A percentile compares a stretch with the other conserved stretches of the same genome.
Conservation (phyloP, 1,139 yeast genomes). For the Blastobotrys illinoisensis region DNA sequence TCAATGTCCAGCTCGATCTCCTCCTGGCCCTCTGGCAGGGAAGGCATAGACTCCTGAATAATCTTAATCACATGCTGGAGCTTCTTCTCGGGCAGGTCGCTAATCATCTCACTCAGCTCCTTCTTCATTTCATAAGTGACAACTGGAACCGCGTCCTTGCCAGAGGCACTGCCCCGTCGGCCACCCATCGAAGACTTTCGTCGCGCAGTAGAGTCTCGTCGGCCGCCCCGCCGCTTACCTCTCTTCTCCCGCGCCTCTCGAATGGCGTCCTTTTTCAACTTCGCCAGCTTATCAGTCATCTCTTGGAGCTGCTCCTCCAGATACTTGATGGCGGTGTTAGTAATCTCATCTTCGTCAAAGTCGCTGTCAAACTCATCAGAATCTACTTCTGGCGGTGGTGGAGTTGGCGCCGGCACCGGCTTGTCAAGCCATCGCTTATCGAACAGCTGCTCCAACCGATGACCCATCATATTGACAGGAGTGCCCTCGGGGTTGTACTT, state of each 20-base stretch:
- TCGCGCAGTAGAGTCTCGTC: slow-evolving; percentile 13
- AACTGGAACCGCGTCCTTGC: slow-evolving; percentile 13
- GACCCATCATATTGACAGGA: slow-evolving; percentile 94
- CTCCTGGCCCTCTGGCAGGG: slow-evolving; percentile 65
- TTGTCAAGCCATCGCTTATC: slow-evolving; percentile 85
- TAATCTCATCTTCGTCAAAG: slow-evolving; percentile 62
- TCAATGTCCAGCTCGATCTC: slow-evolving; percentile 96
- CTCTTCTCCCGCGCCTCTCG: slow-evolving; percentile 42
- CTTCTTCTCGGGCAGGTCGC: slow-evolving; percentile 66
- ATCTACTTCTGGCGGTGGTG: slow-evolving; percentile 42
- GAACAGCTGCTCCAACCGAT: slow-evolving; percentile 76
- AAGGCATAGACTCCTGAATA: slow-evolving; percentile 83
- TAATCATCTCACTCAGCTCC: slow-evolving; percentile 82
- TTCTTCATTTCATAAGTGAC: slow-evolving; percentile 91
- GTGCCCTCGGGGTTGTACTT: slow-evolving; percentile 92
- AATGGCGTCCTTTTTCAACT: slow-evolving; percentile 67
- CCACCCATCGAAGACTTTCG: slow-evolving; percentile 15
- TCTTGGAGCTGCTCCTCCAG: slow-evolving; percentile 79
- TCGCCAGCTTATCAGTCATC: slow-evolving; percentile 80
- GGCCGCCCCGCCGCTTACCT: slow-evolving; percentile 18
- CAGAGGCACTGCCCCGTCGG: slow-evolving; percentile 9
- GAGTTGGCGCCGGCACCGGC: slow-evolving; percentile 70
- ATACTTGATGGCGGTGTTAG: slow-evolving; percentile 84
- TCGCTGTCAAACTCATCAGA: slow-evolving; percentile 48
- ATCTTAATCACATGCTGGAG: slow-evolving; percentile 78